Percentiles rank a stretch among this genome's conserved stretches.
phyloP scores from a whole-genome alignment of 768 basidiomycete genomes.

The Grammothele lineata region DNA sequence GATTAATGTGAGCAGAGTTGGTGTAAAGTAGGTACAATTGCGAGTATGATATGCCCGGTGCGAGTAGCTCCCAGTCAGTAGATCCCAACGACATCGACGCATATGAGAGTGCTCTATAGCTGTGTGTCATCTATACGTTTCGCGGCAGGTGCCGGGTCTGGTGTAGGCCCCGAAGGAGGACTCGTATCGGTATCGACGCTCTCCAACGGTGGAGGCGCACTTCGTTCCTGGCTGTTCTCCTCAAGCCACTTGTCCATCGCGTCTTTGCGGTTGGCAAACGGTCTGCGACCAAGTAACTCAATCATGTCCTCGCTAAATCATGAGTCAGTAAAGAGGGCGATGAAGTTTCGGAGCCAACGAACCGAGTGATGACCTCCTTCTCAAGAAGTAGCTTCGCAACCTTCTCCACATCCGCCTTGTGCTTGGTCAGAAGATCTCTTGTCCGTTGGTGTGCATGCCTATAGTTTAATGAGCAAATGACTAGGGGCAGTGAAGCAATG shows the following conservation, averaged over 20 bases:
- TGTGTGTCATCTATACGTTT: conserved; percentile 31
- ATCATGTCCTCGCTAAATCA: conserved; percentile 85
- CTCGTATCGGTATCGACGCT: conserved; percentile 10
- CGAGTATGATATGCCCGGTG: conserved; percentile 15
- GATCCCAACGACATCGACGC: conserved; percentile 9
- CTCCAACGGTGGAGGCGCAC: conserved; percentile 65
- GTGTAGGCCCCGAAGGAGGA: conserved; percentile 18
- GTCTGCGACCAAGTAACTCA: conserved; percentile 72
- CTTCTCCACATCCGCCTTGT: conserved; percentile 87
- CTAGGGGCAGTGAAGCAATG: no score
- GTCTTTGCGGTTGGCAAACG: conserved; percentile 72
- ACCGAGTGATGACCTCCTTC: conserved; percentile 95
- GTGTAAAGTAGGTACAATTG: conserved; percentile 19
- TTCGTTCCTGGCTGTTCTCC: conserved; percentile 57
- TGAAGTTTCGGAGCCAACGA: conserved; percentile 45
- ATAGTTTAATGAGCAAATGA: background rate
- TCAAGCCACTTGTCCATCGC: conserved; percentile 99
- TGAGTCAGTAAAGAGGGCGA: conserved; percentile 64
- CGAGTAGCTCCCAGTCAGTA: conserved; percentile 13
- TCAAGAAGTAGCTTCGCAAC: conserved; percentile 87
- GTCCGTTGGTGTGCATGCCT: conserved; percentile 83
- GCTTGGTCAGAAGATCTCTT: conserved; percentile 70
- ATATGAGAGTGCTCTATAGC: conserved; percentile 2
- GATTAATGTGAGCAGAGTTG: conserved; percentile 15
- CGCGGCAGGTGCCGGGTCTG: conserved; percentile 45